Evolutionary conservation across 1,284 basidiomycete species (phyloP), one percentile per base, ranked within the genome.

Genomic region (Leccinum subrobustum): DNA sequence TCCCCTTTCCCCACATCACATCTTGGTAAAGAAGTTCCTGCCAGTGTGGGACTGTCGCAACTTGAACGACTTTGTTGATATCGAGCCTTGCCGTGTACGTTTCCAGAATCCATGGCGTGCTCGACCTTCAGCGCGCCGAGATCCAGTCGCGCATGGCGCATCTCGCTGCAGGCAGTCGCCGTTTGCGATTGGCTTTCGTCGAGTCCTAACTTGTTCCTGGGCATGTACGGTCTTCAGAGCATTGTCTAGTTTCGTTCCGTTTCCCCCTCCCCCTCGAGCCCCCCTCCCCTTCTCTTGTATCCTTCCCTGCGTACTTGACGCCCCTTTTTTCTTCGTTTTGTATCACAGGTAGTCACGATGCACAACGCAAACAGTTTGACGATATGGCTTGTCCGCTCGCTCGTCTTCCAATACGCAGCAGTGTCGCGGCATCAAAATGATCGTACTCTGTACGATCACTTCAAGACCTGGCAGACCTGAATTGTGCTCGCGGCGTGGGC

Each of bases 371-470:
- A 71, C 18, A 70, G 73, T 0, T 73, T 67, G 8, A 67, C 55
- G 0, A 57, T 73, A 48, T 80, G 78, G 79, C 61, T 78, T 20
- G 39, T 42, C 1, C 73, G 79, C 7, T 79, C 79, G 0, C 70
- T 81, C 35, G n/a, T 79, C 42, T 69, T 79, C 54, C 65, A 31
- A 20, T 80, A 80, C 54, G 78, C 79, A 1, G 77, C 77, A 2
- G 14, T 35, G 35, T 35, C 72, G 75, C 60, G 79, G 80, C 67
- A 75, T 80, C 54, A 68, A 74, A 42, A 72, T 78, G 61, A 77
- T 81, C 55, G 67, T 14, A 64, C 69, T 3, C 68, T 80, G 16
- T 77, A 77, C 67, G 69, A 68, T 4, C 64, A 73, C 52, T 78
- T 79, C 57, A 61, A 63, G 8, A 33, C 63, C n/a, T 42, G 39